phyloP scores from a whole-genome alignment of 495 filamentous ascomycete genomes.

The Podospora didyma region DNA sequence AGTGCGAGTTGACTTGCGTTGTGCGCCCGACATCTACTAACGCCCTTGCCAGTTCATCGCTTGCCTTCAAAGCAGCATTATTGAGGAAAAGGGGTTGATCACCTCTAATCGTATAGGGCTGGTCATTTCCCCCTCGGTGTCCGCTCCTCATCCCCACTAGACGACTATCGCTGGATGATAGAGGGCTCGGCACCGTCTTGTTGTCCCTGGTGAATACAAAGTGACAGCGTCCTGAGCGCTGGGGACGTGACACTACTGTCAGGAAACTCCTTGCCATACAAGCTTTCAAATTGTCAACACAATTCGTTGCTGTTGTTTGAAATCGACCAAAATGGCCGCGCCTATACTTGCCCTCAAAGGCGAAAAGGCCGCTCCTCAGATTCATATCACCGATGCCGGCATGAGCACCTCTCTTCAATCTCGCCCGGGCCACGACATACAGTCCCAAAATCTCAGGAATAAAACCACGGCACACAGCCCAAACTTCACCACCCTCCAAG shows the following conservation, averaged over 20 bases:
- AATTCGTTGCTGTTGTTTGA: background rate
- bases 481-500: background rate
- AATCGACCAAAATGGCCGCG: background rate
- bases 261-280: too few relatives aligned
- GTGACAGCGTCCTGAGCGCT: too few relatives aligned
- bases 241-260: too few relatives aligned
- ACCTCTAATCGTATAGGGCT: too few relatives aligned
- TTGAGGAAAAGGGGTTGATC: too few relatives aligned
- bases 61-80: too few relatives aligned
- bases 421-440: background rate
- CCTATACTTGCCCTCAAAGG: background rate
- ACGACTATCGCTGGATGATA: too few relatives aligned
- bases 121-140: too few relatives aligned
- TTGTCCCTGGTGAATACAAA: too few relatives aligned
- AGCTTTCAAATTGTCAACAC: background rate
- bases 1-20: background rate
- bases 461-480: background rate
- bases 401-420: background rate
- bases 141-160: too few relatives aligned
- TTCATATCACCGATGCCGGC: background rate
- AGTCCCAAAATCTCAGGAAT: background rate
- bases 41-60: background rate
- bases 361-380: background rate
- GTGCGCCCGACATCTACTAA: background rate
- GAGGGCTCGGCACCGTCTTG: too few relatives aligned